A percentile compares a stretch with the other conserved stretches of the same genome.
Conservation (phyloP, 306 rosid species). For the Datisca glomerata region DNA sequence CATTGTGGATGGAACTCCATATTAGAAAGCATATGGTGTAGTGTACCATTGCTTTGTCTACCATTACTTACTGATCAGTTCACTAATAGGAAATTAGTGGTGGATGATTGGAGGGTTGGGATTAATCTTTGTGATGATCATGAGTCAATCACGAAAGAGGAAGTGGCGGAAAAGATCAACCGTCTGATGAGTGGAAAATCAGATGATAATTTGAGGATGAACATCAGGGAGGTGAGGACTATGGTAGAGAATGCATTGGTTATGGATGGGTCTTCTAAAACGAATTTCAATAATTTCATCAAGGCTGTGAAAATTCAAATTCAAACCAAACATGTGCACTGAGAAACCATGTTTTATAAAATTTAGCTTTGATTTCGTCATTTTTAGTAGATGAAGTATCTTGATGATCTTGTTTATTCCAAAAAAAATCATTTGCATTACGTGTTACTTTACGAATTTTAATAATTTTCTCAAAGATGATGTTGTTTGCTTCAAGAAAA, state of each 20-base stretch:
- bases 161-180: conserved; percentile 17
- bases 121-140: conserved; percentile 16
- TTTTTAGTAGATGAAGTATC: too few relatives aligned
- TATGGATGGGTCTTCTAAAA: too few relatives aligned
- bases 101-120: conserved; percentile 45
- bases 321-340: too few relatives aligned
- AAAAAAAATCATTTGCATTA: too few relatives aligned
- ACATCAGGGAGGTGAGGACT: conserved; percentile 11
- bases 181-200: conserved; percentile 25
- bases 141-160: conserved; percentile 7
- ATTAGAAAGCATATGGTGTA: conserved; percentile 32
- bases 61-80: conserved; percentile 36
- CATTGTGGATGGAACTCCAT: conserved; percentile 53
- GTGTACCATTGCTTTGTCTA: conserved; percentile 32
- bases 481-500: too few relatives aligned
- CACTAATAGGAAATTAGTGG: conserved; percentile 37
- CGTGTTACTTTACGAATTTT: too few relatives aligned
- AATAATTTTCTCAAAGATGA: too few relatives aligned
- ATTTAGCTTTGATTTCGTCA: too few relatives aligned
- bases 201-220: conserved; percentile 13
- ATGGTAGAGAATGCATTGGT: conserved; percentile 19
- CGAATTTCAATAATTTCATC: too few relatives aligned
- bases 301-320: too few relatives aligned
- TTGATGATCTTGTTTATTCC: too few relatives aligned
- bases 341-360: too few relatives aligned